These are phyloP conservation scores for Triangularia verruculosa DNA, from an alignment of 2,329 filamentous ascomycete genomes.

Conservation along the genomic window DNA sequence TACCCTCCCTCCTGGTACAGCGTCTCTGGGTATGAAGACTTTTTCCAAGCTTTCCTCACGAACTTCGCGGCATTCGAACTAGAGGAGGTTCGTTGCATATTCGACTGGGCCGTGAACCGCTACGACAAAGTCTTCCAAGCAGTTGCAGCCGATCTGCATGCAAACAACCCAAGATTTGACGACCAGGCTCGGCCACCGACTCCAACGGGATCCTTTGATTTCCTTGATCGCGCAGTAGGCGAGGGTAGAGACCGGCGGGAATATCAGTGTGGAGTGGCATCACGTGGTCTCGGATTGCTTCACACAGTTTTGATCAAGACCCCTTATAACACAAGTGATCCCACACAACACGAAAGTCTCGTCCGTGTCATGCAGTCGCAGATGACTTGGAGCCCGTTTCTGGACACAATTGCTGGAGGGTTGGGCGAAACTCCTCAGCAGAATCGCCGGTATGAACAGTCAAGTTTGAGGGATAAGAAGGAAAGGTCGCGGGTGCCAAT, in stretches of 20 bases:
- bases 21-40: neutral
- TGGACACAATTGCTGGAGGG: neutral
- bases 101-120: slow-evolving; percentile 1
- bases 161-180: slow-evolving; percentile 9
- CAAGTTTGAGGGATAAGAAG: slow-evolving; percentile 6
- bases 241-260: too few relatives aligned
- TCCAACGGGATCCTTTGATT: too few relatives aligned
- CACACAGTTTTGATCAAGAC: slow-evolving; percentile 8
- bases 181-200: neutral
- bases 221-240: too few relatives aligned
- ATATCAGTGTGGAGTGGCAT: neutral
- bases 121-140: slow-evolving; percentile 5
- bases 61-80: slow-evolving; percentile 21
- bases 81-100: slow-evolving; percentile 18
- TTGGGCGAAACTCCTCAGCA: neutral
- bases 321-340: neutral
- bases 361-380: slow-evolving; percentile 32
- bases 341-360: slow-evolving; percentile 24
- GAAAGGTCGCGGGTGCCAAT: slow-evolving; percentile 9
- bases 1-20: too few relatives aligned
- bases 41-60: slow-evolving; percentile 3
- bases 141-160: slow-evolving; percentile 6
- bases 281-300: slow-evolving; percentile 2
- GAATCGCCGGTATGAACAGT: neutral
- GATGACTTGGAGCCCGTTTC: neutral